Base-by-base conservation (phyloP, 805 yeast genomes). In the Nakazawaea holstii region DNA sequence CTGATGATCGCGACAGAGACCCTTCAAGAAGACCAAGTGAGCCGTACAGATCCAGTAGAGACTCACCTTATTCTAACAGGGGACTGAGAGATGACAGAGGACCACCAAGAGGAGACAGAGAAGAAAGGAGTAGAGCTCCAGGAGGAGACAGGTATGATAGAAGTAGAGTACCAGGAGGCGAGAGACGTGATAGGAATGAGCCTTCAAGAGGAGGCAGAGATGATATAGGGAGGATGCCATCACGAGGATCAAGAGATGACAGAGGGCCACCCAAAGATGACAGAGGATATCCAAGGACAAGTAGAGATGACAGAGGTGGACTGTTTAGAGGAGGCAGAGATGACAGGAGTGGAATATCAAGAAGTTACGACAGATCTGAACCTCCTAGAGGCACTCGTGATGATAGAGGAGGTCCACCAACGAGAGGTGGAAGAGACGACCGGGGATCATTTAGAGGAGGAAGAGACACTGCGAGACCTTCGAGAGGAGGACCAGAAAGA, bases 341-440 rank as follows among this genome's bases (percentile, higher is more conserved):
- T 27, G 42, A 38, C 36, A 32, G 32, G 30, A 45, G 46, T 41
- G 39, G 39, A 41, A 15, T 45, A 35, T 44, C 43, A 28, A 31
- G 53, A 37, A 32, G 38, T 41, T 35, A 41, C 35, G 24, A 20
- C 24, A 20, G 24, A 5, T 3, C 5, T 20, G 24, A 20, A 20
- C 24, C 3, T 20, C 24, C 24, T 20, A 33, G 51, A 26, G 48
- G 46, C 26, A 49, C 37, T 13, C 41, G 52, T n/a, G 45, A 37
- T 35, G 30, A 37, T 11, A 48, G 53, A 39, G 45, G 40, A 42
- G 38, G 49, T 20, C 56, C 51, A 8, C 49, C 53, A 36, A 52
- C 58, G 29, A 54, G 56, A 35, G 51, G 57, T 15, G 41, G 47
- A 6, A 41, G 50, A 10, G 51, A 42, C 24, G 50, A 56, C 8